Conservation (phyloP, 805 yeast species). For the Candida koratica region DNA sequence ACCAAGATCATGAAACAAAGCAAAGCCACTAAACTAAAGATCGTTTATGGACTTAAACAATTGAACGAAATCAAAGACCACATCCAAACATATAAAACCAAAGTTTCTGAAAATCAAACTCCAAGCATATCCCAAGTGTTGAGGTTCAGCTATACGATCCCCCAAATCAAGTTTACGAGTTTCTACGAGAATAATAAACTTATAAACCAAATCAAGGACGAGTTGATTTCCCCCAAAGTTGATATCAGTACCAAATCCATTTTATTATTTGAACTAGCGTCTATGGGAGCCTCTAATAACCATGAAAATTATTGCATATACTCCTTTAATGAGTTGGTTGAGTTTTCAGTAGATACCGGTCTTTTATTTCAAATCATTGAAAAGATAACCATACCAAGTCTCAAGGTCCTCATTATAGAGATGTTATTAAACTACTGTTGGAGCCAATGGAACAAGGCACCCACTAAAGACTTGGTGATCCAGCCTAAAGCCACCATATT, state of each 20-base stretch:
- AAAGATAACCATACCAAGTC: conserved; percentile 14
- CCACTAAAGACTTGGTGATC: conserved; percentile 16
- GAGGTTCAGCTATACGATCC: conserved; percentile 6
- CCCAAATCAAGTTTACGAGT: conserved; percentile 7
- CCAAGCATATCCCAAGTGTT: conserved; percentile 12
- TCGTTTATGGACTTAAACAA: conserved; percentile 4
- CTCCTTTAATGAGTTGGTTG: conserved; percentile 37
- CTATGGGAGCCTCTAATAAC: conserved; percentile 29
- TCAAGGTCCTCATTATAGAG: conserved; percentile 35
- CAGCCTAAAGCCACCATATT: conserved; percentile 27
- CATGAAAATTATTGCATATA: conserved; percentile 25
- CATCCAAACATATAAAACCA: conserved; percentile 3
- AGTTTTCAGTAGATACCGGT: conserved; percentile 38
- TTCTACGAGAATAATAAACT: conserved; percentile 10
- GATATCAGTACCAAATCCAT: conserved; percentile 12
- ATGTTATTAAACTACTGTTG: conserved; percentile 43
- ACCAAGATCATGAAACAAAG: neutral
- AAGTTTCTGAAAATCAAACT: neutral
- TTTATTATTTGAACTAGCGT: conserved; percentile 12
- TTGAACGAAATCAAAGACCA: conserved; percentile 6
- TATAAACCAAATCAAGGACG: conserved; percentile 9
- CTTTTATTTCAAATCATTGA: conserved; percentile 27
- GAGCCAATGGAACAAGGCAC: conserved; percentile 12
- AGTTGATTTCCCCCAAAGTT: conserved; percentile 7
- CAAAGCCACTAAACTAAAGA: neutral